These are phyloP conservation scores for Trypanosomatidae sp. DNA, from an alignment of 208 protist species.

Conservation along the genomic window DNA sequence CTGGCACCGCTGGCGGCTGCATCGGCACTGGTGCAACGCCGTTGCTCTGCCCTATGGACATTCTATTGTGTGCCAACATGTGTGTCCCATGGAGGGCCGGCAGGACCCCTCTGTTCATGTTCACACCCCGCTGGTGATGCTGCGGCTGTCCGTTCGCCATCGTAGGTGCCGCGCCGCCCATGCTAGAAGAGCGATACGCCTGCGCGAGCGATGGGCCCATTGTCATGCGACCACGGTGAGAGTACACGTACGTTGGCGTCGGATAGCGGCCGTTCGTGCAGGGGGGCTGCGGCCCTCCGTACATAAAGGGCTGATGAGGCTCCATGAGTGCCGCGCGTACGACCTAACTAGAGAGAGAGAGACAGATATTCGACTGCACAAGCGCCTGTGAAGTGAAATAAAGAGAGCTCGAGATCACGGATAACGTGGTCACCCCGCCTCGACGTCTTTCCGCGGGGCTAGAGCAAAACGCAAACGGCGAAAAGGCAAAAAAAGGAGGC, in stretches of 20 bases:
- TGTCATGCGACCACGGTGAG: constrained; percentile 14
- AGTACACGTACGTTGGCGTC: constrained; percentile 9
- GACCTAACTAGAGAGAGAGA: neutral
- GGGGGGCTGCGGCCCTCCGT: constrained; percentile 12
- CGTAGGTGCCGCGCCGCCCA: constrained; percentile 2
- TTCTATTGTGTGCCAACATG: constrained; percentile 14
- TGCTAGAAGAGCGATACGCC: constrained; percentile 10
- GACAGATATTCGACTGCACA: neutral
- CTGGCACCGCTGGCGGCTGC: constrained; percentile 13
- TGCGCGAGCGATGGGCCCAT: constrained; percentile 11
- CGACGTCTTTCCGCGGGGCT: neutral
- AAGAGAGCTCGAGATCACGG: neutral
- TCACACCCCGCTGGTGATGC: constrained; percentile 1
- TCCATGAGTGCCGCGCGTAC: constrained; percentile 3
- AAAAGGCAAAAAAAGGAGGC: neutral
- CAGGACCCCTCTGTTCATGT: constrained; percentile 9
- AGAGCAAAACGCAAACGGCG: neutral
- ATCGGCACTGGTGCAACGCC: constrained; percentile 6
- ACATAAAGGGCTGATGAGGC: constrained; percentile 26
- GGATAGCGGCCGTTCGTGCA: constrained; percentile 19
- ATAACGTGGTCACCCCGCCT: neutral
- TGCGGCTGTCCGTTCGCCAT: neutral
- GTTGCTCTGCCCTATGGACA: constrained; percentile 7
- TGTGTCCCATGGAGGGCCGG: constrained; percentile 24
- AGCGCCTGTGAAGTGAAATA: neutral